A percentile compares a stretch with the other conserved stretches of the same genome.
Evolutionary conservation across 192 early-diverging fungal genomes (phyloP).

Genomic region (Coemansia sp.): DNA sequence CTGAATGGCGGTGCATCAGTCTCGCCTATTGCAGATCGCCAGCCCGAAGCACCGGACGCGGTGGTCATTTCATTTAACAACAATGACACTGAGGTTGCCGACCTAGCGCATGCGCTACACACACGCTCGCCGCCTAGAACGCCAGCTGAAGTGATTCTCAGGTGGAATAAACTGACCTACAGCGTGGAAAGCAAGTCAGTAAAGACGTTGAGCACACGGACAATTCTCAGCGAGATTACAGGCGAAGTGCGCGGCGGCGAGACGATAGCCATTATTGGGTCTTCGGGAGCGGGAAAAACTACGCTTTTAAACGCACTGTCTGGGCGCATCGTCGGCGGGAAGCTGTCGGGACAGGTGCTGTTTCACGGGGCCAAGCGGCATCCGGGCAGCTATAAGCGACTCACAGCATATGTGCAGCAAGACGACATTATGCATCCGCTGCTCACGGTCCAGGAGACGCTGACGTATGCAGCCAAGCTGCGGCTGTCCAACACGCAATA

Average conservation of each 20-base stretch:
- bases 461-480: slow-evolving; percentile 72
- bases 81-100: not conserved
- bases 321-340: slow-evolving; percentile 62
- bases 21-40: not conserved
- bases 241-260: slow-evolving; percentile 71
- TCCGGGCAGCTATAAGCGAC: slow-evolving; percentile 37
- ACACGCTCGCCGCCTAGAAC: not conserved
- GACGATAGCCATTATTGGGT: slow-evolving; percentile 87
- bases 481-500: slow-evolving; percentile 61
- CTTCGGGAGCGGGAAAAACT: slow-evolving; percentile 88
- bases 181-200: slow-evolving; percentile 25
- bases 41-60: not conserved
- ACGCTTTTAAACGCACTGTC: slow-evolving; percentile 83
- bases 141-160: slow-evolving; percentile 20
- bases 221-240: slow-evolving; percentile 64
- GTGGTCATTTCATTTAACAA: slow-evolving; percentile 1
- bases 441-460: slow-evolving; percentile 75
- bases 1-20: not conserved
- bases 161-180: slow-evolving; percentile 37
- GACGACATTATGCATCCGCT: slow-evolving; percentile 60
- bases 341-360: slow-evolving; percentile 55
- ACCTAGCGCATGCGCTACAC: not conserved
- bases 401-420: slow-evolving; percentile 55
- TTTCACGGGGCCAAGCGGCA: slow-evolving; percentile 49
- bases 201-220: slow-evolving; percentile 8